These are phyloP conservation scores for Vigna radiata DNA, from an alignment of 306 rosid species.

Conservation along the genomic window DNA sequence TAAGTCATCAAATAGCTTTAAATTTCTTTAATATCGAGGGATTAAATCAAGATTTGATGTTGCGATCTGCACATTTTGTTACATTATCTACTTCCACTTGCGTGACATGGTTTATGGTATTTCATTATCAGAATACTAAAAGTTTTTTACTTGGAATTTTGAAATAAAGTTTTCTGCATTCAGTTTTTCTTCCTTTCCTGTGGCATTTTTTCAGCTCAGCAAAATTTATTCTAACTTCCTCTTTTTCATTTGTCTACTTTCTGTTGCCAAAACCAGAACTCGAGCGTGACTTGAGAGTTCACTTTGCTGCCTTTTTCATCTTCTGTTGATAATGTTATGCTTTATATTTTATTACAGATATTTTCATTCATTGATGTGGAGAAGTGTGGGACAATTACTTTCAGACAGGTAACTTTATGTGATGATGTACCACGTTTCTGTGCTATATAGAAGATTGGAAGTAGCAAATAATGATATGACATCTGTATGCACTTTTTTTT, in stretches of 20 bases:
- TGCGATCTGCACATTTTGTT: slow-evolving; percentile 13
- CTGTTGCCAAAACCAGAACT: slow-evolving; percentile 33
- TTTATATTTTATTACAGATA: slow-evolving; percentile 58
- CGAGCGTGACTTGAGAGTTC: neutral
- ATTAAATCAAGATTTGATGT: slow-evolving; percentile 23
- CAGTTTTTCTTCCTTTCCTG: slow-evolving; percentile 10
- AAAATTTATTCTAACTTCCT: slow-evolving; percentile 14
- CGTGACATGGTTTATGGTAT: slow-evolving; percentile 11
- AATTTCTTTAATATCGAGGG: slow-evolving; percentile 15
- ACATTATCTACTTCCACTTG: slow-evolving; percentile 1
- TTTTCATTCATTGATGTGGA: slow-evolving; percentile 78
- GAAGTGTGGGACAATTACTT: slow-evolving; percentile 69
- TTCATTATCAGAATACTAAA: slow-evolving; percentile 10
- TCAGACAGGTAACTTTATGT: slow-evolving; percentile 68
- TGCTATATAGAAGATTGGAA: slow-evolving; percentile 3
- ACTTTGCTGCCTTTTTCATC: slow-evolving; percentile 6
- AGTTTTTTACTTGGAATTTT: slow-evolving; percentile 23
- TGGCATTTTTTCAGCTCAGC: slow-evolving; percentile 6
- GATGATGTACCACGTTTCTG: slow-evolving; percentile 19
- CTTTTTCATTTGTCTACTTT: neutral
- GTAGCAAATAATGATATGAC: neutral
- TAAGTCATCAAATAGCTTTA: slow-evolving; percentile 48
- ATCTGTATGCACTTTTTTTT: neutral
- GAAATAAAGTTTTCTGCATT: slow-evolving; percentile 17
- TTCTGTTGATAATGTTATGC: no score